Evolutionary conservation across 2,329 filamentous ascomycete species (phyloP).

Genomic region (Cercospora janseana): DNA sequence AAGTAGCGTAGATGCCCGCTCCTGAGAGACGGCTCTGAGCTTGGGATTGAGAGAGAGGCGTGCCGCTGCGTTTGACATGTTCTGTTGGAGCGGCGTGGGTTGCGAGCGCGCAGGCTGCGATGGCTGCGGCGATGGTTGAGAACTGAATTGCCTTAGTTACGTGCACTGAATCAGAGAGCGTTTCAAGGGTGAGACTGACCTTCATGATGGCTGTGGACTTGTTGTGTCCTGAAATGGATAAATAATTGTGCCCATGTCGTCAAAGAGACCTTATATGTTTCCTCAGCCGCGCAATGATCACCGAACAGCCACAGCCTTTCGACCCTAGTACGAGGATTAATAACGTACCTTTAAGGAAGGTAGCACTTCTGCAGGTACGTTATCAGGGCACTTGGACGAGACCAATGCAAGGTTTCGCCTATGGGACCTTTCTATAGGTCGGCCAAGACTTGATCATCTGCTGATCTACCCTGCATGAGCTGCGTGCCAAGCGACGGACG

Average conservation of each 20-base stretch:
- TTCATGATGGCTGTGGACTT: neutral
- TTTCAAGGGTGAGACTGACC: neutral
- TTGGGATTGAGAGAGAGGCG: conserved; percentile 9
- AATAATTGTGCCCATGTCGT: neutral
- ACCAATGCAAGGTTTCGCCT: conserved; percentile 9
- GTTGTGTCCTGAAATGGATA: neutral
- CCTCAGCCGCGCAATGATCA: neutral
- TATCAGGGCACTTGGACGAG: neutral
- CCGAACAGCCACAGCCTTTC: conserved; percentile 3
- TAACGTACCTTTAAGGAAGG: neutral
- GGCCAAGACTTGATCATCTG: conserved; percentile 8
- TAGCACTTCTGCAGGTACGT: conserved; percentile 3
- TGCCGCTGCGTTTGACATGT: conserved; percentile 13
- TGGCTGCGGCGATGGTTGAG: neutral
- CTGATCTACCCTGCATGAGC: neutral
- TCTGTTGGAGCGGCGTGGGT: neutral
- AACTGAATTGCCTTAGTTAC: neutral
- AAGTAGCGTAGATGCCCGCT: conserved; percentile 10
- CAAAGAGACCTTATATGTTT: neutral
- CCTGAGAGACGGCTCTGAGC: neutral
- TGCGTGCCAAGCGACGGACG: neutral
- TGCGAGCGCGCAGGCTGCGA: conserved; percentile 3
- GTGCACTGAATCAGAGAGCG: neutral
- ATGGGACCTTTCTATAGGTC: conserved; percentile 4
- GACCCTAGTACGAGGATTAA: neutral